Percentiles rank a stretch among this genome's conserved stretches.
Conservation (phyloP, 2,329 filamentous ascomycete genomes). For the Botrytis squamosa region DNA sequence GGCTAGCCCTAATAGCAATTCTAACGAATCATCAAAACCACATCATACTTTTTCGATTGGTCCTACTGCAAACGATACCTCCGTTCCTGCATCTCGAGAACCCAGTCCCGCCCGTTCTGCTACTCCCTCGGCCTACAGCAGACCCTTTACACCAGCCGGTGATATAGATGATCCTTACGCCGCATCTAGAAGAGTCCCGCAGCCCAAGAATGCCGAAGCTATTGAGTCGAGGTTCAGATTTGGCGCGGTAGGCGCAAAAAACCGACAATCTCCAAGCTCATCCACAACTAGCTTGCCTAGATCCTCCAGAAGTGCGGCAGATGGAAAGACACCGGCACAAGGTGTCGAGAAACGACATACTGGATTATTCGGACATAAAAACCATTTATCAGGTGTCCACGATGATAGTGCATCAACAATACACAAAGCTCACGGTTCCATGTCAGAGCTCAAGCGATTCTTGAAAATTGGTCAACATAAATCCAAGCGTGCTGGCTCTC, state of each 20-base stretch:
- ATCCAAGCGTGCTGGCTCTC: conserved; percentile 63
- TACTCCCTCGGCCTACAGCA: conserved; percentile 64
- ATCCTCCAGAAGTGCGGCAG: conserved; percentile 36
- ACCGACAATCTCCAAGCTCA: conserved; percentile 55
- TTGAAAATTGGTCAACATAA: conserved; percentile 78
- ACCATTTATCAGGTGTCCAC: conserved; percentile 45
- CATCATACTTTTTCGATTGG: conserved; percentile 38
- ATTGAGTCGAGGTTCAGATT: conserved; percentile 86
- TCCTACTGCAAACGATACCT: conserved; percentile 43
- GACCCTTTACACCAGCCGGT: conserved; percentile 75
- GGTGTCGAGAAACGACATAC: conserved; percentile 54
- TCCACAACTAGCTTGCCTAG: conserved; percentile 53
- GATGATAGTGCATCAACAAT: conserved; percentile 47
- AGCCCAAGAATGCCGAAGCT: conserved; percentile 60
- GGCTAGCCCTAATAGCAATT: conserved; percentile 31
- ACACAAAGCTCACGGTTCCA: conserved; percentile 69
- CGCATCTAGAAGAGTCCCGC: conserved; percentile 73
- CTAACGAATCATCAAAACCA: conserved; percentile 30
- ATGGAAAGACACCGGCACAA: conserved; percentile 44
- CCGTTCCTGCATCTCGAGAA: conserved; percentile 58
- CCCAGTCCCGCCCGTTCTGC: conserved; percentile 62
- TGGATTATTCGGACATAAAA: conserved; percentile 47
- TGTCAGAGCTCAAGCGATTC: conserved; percentile 95
- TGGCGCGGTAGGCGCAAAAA: conserved; percentile 62
- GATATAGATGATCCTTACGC: conserved; percentile 84